Percentiles rank a stretch among this genome's conserved stretches.
phyloP scores from a whole-genome alignment of 441 rosid genomes.

The Francoa sonchifolia region DNA sequence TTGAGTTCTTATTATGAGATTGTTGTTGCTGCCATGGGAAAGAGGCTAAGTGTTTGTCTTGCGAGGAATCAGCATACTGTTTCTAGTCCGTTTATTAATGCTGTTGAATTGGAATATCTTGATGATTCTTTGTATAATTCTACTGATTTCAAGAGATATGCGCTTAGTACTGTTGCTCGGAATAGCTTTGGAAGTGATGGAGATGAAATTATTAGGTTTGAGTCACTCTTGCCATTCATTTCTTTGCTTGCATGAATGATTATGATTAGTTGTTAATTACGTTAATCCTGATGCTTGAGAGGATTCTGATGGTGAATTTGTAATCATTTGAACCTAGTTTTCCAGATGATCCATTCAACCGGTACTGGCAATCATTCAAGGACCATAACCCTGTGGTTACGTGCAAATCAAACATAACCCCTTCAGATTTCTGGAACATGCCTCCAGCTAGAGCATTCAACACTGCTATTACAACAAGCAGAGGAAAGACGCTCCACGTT shows the following conservation, averaged over 20 bases:
- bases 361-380: conserved; percentile 66
- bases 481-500: conserved; percentile 38
- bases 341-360: conserved; percentile 69
- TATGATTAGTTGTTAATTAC: too few relatives aligned
- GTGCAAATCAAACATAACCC: conserved; percentile 26
- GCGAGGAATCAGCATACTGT: conserved; percentile 48
- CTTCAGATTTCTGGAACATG: conserved; percentile 60
- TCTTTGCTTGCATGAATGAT: neutral
- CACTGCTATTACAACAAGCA: conserved; percentile 39
- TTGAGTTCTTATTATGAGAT: conserved; percentile 61
- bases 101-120: conserved; percentile 50
- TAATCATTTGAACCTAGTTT: conserved; percentile 39
- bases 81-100: conserved; percentile 62
- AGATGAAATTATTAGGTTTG: conserved; percentile 38
- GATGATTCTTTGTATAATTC: conserved; percentile 58
- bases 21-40: conserved; percentile 30
- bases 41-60: conserved; percentile 50
- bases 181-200: conserved; percentile 38
- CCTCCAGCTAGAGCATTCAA: conserved; percentile 52
- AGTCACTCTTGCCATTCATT: neutral
- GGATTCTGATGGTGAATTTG: conserved; percentile 14
- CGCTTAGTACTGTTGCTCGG: conserved; percentile 53
- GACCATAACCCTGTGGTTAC: conserved; percentile 27
- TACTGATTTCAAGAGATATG: conserved; percentile 33
- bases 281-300: too few relatives aligned